A percentile compares a stretch with the other conserved stretches of the same genome.
Conservation (phyloP, 2,329 filamentous ascomycete species). For the Calonectria fujianensis region DNA sequence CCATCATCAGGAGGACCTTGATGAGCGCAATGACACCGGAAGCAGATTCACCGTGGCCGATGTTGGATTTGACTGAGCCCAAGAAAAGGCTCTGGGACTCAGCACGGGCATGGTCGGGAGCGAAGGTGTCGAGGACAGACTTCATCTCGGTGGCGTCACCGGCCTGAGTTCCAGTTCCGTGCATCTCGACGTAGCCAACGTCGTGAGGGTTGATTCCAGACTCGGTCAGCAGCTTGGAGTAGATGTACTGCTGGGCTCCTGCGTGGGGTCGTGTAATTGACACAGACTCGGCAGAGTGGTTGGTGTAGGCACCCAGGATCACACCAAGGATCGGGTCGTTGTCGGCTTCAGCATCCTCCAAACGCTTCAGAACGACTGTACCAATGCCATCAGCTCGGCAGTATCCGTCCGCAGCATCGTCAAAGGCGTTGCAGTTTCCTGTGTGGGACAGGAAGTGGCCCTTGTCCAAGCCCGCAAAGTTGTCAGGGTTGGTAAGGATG, state of each 20-base stretch:
- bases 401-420: constrained; percentile 77
- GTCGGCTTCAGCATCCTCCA: constrained; percentile 68
- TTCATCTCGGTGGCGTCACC: constrained; percentile 90
- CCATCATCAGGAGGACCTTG: constrained; percentile 72
- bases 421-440: constrained; percentile 64
- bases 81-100: constrained; percentile 66
- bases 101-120: constrained; percentile 57
- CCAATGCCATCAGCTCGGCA: constrained; percentile 70
- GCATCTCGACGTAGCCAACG: constrained; percentile 91
- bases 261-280: constrained; percentile 84
- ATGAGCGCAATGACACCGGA: constrained; percentile 71
- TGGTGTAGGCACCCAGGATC: constrained; percentile 77
- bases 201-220: constrained; percentile 84
- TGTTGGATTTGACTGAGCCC: constrained; percentile 78
- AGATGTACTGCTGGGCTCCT: constrained; percentile 76
- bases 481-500: constrained; percentile 79
- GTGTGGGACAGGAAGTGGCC: constrained; percentile 76
- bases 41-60: constrained; percentile 78
- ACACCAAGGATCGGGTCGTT: constrained; percentile 80
- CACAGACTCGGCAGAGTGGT: constrained; percentile 81
- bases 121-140: constrained; percentile 80
- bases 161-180: constrained; percentile 91
- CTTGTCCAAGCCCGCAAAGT: constrained; percentile 77
- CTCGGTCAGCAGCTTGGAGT: constrained; percentile 79
- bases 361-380: constrained; percentile 68